These are phyloP conservation scores for Colletotrichum orchidophilum DNA, from an alignment of 2,329 filamentous ascomycete genomes.

Conservation along the genomic window DNA sequence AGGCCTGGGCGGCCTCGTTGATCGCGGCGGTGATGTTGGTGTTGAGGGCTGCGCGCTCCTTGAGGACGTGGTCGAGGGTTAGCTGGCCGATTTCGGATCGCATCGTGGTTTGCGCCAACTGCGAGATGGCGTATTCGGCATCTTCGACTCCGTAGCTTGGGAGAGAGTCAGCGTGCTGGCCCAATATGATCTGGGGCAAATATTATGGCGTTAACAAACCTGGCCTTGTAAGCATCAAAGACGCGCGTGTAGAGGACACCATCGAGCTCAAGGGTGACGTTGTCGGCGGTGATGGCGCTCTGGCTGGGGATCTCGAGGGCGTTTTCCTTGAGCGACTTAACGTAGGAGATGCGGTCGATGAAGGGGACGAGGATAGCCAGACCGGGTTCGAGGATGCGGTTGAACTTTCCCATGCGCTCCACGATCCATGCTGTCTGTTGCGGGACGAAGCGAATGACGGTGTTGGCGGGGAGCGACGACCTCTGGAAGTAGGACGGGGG, in stretches of 20 bases:
- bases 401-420: conserved; percentile 98
- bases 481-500: conserved; percentile 85
- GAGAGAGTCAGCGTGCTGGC: conserved; percentile 11
- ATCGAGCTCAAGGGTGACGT: conserved; percentile 95
- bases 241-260: conserved; percentile 95
- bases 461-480: conserved; percentile 85
- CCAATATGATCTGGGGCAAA: background rate
- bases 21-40: conserved; percentile 98
- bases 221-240: conserved; percentile 98
- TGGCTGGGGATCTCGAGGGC: conserved; percentile 98
- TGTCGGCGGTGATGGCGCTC: conserved; percentile 97
- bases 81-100: conserved; percentile 97
- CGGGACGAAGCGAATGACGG: conserved; percentile 94
- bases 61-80: conserved; percentile 95
- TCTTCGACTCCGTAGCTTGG: conserved; percentile 97
- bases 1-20: conserved; percentile 96
- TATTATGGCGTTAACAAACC: conserved; percentile 65
- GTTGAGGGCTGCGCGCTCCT: conserved; percentile 95
- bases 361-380: conserved; percentile 89
- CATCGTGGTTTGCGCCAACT: conserved; percentile 98
- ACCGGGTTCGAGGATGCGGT: conserved; percentile 90
- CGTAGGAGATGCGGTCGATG: conserved; percentile 95
- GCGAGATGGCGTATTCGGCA: conserved; percentile 97
- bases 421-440: conserved; percentile 99
- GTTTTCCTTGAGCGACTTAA: conserved; percentile 95